Percentiles rank a stretch among this genome's conserved stretches.
phyloP scores from a whole-genome alignment of 306 rosid species.

The Castanospermum australe region DNA sequence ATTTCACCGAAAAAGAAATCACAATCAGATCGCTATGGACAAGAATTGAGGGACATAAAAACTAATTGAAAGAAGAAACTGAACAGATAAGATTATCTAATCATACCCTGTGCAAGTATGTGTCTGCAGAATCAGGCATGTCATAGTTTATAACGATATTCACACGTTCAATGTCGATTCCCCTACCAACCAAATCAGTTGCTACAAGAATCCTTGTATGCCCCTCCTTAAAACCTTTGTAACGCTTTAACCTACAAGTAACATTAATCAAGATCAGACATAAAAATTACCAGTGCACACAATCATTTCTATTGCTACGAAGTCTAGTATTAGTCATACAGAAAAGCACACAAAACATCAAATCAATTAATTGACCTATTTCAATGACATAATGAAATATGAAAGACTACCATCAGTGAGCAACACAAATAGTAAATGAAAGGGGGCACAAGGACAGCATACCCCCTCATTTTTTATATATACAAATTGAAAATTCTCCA shows the following conservation, averaged over 20 bases:
- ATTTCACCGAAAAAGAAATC: not conserved
- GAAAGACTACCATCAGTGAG: not conserved
- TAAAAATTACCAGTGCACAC: not conserved
- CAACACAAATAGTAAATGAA: not conserved
- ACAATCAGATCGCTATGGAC: not conserved
- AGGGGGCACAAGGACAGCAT: conserved; percentile 29
- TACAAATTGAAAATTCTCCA: not conserved
- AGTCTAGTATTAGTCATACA: not conserved
- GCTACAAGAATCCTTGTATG: conserved; percentile 96
- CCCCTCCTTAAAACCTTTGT: conserved; percentile 97
- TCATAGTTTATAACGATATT: conserved; percentile 96
- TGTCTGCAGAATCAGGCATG: conserved; percentile 99
- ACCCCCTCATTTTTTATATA: not conserved
- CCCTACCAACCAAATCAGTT: conserved; percentile 97
- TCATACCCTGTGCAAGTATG: conserved; percentile 92
- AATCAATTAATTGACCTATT: conserved; percentile 2
- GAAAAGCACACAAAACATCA: not conserved
- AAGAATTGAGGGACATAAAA: not conserved
- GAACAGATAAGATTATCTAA: not conserved
- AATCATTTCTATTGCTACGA: not conserved
- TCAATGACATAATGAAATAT: not conserved
- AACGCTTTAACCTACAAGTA: conserved; percentile 64
- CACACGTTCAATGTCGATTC: conserved; percentile 96
- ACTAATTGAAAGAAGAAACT: not conserved
- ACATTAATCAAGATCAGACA: not conserved